Evolutionary conservation across 805 yeast genomes (phyloP).

Genomic region (Candida pini): DNA sequence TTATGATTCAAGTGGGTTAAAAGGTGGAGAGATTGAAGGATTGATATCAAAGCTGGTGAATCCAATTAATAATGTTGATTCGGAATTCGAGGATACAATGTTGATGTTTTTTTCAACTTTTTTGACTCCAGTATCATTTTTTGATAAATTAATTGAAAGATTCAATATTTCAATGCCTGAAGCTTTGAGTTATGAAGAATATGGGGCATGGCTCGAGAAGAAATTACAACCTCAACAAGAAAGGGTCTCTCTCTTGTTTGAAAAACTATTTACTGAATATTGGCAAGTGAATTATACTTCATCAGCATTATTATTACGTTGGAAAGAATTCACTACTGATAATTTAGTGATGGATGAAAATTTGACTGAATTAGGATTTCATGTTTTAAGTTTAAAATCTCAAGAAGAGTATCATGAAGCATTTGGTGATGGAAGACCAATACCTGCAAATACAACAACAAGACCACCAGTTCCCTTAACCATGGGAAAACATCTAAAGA

Average conservation of each 20-base stretch:
- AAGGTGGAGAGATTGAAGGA: conserved; percentile 80
- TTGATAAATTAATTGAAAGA: conserved; percentile 53
- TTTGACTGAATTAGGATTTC: conserved; percentile 16
- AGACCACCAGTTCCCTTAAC: conserved; percentile 19
- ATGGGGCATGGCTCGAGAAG: conserved; percentile 66
- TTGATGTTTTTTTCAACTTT: conserved; percentile 73
- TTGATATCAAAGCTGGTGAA: conserved; percentile 75
- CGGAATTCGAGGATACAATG: conserved; percentile 62
- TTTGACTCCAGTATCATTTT: conserved; percentile 57
- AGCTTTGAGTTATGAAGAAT: conserved; percentile 78
- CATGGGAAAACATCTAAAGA: conserved; percentile 13
- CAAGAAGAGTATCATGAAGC: conserved; percentile 23
- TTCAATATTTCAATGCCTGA: conserved; percentile 79
- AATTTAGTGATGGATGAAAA: conserved; percentile 8
- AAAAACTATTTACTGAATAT: conserved; percentile 57
- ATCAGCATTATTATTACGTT: conserved; percentile 30
- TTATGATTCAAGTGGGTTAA: conserved; percentile 67
- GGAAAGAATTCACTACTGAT: conserved; percentile 20
- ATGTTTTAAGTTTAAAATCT: conserved; percentile 14
- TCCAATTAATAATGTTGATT: conserved; percentile 54
- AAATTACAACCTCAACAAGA: conserved; percentile 64
- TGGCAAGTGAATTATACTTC: conserved; percentile 64
- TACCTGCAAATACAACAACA: conserved; percentile 5
- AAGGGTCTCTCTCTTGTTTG: conserved; percentile 63
- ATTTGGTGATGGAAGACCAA: conserved; percentile 17